Evolutionary conservation across 1,284 basidiomycete species (phyloP).

Genomic region (Fomitopsis betulina): DNA sequence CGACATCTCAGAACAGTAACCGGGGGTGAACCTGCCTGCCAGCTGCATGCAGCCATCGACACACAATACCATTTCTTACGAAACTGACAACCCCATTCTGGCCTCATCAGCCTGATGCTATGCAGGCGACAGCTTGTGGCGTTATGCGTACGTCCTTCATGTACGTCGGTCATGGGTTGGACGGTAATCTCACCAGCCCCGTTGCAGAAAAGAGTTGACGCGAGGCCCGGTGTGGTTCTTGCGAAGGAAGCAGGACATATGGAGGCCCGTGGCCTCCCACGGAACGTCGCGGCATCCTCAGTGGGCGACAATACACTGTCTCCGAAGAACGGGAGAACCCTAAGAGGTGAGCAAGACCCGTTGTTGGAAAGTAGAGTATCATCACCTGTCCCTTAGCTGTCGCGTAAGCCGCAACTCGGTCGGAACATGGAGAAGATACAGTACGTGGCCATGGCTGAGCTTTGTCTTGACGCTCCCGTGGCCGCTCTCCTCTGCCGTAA

Average conservation of each 20-base stretch:
- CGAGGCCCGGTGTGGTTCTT: neutral
- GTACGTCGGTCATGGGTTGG: slow-evolving; percentile 5
- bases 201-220: neutral
- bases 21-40: neutral
- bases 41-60: neutral
- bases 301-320: slow-evolving; percentile 1
- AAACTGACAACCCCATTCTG: neutral
- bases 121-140: neutral
- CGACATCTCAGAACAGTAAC: neutral
- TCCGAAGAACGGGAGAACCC: slow-evolving; percentile 12
- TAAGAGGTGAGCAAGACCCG: slow-evolving; percentile 10
- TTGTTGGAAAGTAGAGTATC: neutral
- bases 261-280: neutral
- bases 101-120: neutral
- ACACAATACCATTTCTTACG: neutral
- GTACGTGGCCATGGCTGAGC: neutral
- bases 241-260: slow-evolving; percentile 1
- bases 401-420: slow-evolving; percentile 8
- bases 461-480: neutral
- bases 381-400: slow-evolving; percentile 12
- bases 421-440: slow-evolving; percentile 10
- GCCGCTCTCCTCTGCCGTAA: neutral
- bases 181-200: neutral
- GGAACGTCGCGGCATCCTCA: neutral
- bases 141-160: slow-evolving; percentile 3